Conservation (phyloP, 2,329 filamentous ascomycete genomes). For the Zasmidium cellare region DNA sequence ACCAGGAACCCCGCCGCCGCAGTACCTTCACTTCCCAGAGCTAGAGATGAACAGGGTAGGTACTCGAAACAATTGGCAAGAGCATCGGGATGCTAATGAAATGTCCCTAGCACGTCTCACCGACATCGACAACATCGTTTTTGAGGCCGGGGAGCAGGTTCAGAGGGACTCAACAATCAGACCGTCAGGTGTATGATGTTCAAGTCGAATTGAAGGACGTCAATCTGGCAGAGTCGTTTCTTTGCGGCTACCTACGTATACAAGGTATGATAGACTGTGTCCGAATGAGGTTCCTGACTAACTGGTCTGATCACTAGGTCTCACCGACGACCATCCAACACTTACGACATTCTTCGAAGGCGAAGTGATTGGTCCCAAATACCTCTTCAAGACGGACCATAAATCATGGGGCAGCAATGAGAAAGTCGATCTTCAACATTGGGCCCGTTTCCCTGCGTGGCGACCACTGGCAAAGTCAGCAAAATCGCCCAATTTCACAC, state of each 20-base stretch:
- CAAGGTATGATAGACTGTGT: constrained; percentile 64
- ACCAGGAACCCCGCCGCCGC: constrained; percentile 20
- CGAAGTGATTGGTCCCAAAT: constrained; percentile 93
- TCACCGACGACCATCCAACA: constrained; percentile 96
- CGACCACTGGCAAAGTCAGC: constrained; percentile 69
- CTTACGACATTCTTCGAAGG: constrained; percentile 97
- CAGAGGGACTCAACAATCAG: constrained; percentile 86
- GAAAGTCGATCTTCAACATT: constrained; percentile 89
- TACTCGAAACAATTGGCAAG: neutral
- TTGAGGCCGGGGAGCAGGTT: constrained; percentile 87
- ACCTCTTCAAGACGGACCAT: constrained; percentile 89
- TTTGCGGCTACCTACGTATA: constrained; percentile 93
- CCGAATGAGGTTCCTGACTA: neutral
- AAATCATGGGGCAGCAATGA: constrained; percentile 88
- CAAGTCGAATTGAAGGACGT: constrained; percentile 97
- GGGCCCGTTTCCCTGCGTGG: constrained; percentile 87
- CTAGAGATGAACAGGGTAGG: constrained; percentile 27
- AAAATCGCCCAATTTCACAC: constrained; percentile 58
- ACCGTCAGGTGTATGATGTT: constrained; percentile 91
- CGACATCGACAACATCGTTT: constrained; percentile 77
- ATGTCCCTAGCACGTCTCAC: constrained; percentile 63
- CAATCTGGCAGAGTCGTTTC: constrained; percentile 87
- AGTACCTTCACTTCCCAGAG: constrained; percentile 30
- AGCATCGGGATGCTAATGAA: neutral
- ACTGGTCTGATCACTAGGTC: constrained; percentile 56